A percentile compares a stretch with the other conserved stretches of the same genome.
Conservation (phyloP, 352 stramenopile species). For the Phytophthora europaea region DNA sequence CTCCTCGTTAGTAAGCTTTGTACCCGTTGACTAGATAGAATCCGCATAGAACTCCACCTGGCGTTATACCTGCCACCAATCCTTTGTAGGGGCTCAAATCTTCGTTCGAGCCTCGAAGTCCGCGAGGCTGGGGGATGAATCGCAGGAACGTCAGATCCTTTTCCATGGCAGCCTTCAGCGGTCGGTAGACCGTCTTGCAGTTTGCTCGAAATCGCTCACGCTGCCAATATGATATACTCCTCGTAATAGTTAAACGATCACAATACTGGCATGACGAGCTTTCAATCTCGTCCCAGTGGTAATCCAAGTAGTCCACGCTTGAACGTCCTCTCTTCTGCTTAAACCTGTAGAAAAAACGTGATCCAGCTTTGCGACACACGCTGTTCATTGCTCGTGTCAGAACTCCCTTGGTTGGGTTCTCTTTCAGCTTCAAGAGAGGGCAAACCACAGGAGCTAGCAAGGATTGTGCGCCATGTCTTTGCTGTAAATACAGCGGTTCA, state of each 20-base stretch:
- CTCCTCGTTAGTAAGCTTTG: neutral
- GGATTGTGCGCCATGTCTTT: neutral
- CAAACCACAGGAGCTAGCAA: neutral
- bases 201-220: conserved; percentile 3
- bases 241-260: neutral
- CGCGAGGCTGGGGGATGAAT: conserved; percentile 22
- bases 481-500: neutral
- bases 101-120: neutral
- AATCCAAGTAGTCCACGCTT: neutral
- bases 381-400: neutral
- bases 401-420: neutral
- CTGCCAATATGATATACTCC: neutral
- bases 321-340: neutral
- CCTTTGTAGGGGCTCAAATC: conserved; percentile 12
- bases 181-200: conserved; percentile 19
- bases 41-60: conserved; percentile 27
- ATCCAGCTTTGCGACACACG: neutral
- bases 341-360: neutral
- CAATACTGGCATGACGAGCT: neutral
- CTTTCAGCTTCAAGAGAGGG: neutral
- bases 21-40: conserved; percentile 27
- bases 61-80: conserved; percentile 23
- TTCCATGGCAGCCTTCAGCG: conserved; percentile 16
- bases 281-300: neutral
- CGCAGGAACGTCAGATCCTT: conserved; percentile 16